Evolutionary conservation across 148 eudicot species (phyloP).

Genomic region (Vaccinium darrowii): DNA sequence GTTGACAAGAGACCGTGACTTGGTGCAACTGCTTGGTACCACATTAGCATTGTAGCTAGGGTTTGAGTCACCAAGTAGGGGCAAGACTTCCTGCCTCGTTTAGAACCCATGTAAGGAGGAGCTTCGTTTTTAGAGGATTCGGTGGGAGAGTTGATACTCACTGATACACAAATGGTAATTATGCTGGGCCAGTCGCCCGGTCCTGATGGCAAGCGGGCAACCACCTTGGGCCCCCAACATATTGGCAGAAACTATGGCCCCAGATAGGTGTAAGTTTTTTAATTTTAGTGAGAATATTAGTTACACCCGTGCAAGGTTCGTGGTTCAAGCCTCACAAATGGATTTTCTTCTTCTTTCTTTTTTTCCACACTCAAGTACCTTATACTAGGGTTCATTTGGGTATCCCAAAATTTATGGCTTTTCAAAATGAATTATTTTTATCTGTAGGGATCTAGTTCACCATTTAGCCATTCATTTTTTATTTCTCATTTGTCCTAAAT

Average conservation of each 20-base stretch:
- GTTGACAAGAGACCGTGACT: background rate
- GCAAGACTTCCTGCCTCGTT: background rate
- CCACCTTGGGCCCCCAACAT: background rate
- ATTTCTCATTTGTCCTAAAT: background rate
- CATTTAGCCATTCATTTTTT: background rate
- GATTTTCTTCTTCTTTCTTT: background rate
- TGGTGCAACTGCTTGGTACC: background rate
- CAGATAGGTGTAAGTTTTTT: background rate
- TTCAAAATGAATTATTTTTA: background rate
- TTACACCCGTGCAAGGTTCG: background rate
- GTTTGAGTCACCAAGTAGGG: background rate
- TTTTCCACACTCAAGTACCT: background rate
- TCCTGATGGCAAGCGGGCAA: background rate
- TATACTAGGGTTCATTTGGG: background rate
- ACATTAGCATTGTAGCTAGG: background rate
- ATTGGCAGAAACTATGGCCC: background rate
- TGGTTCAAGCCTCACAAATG: background rate
- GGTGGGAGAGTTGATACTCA: background rate
- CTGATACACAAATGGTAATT: background rate
- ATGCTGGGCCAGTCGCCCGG: background rate
- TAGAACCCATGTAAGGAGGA: background rate
- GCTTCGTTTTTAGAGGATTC: background rate
- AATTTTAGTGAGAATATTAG: background rate
- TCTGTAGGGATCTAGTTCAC: background rate
- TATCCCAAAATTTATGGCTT: background rate